These are phyloP conservation scores for Suillus occidentalis DNA, from an alignment of 768 basidiomycete genomes.

Conservation along the genomic window DNA sequence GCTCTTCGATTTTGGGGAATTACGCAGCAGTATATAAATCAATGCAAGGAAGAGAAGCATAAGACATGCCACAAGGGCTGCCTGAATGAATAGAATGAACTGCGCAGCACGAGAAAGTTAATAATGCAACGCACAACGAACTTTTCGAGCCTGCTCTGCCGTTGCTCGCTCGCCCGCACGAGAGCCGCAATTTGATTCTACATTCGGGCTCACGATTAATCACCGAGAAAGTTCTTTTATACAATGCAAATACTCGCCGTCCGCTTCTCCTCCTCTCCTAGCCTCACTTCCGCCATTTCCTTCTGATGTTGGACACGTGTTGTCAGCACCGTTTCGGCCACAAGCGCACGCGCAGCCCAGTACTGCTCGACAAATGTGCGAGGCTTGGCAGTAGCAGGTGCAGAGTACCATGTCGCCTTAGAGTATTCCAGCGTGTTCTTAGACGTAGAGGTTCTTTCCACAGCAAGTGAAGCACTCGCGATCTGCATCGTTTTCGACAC, in stretches of 20 bases:
- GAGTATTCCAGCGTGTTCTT: constrained; percentile 7
- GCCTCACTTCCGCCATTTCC: constrained; percentile 46
- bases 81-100: constrained; percentile 17
- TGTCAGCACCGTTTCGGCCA: constrained; percentile 61
- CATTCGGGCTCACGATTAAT: constrained; percentile 3
- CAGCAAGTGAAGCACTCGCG: constrained; percentile 16
- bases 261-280: constrained; percentile 46
- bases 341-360: constrained; percentile 67
- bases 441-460: neutral
- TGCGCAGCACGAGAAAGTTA: constrained; percentile 2
- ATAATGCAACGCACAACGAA: constrained; percentile 44
- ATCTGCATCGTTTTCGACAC: constrained; percentile 34
- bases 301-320: constrained; percentile 48
- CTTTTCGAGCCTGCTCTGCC: constrained; percentile 50
- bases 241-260: constrained; percentile 37
- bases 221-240: neutral
- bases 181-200: constrained; percentile 46
- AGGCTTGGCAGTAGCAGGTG: constrained; percentile 25
- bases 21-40: constrained; percentile 4
- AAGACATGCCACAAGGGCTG: constrained; percentile 19
- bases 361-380: constrained; percentile 48
- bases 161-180: constrained; percentile 43
- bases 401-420: constrained; percentile 19
- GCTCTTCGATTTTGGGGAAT: constrained; percentile 17
- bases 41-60: constrained; percentile 21